These are phyloP conservation scores for Peronosclerospora sorghi DNA, from an alignment of 352 stramenopile genomes.

Conservation along the genomic window DNA sequence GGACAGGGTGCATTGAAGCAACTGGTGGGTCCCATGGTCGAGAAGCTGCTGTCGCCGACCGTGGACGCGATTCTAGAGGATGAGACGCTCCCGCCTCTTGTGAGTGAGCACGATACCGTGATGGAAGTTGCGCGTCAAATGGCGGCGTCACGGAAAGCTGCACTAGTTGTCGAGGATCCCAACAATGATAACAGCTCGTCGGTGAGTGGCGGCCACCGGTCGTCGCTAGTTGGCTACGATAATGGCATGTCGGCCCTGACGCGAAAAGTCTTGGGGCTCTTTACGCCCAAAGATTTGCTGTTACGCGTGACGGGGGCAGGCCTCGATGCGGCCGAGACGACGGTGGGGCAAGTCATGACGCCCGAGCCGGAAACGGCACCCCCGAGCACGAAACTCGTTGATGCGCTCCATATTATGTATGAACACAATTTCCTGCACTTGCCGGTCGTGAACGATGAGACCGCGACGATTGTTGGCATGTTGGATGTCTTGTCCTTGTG, in stretches of 20 bases:
- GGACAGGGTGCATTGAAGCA: slow-evolving; percentile 61
- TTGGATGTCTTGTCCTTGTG: slow-evolving; percentile 83
- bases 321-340: slow-evolving; percentile 82
- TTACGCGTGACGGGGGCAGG: slow-evolving; percentile 89
- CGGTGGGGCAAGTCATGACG: slow-evolving; percentile 93
- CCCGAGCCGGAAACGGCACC: slow-evolving; percentile 90
- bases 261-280: slow-evolving; percentile 88
- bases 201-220: slow-evolving; percentile 24
- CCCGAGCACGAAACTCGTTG: slow-evolving; percentile 88
- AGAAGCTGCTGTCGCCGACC: slow-evolving; percentile 78
- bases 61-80: slow-evolving; percentile 75
- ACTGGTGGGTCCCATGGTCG: slow-evolving; percentile 70
- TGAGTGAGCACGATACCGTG: slow-evolving; percentile 64
- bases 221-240: slow-evolving; percentile 28
- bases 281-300: slow-evolving; percentile 97
- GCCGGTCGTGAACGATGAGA: slow-evolving; percentile 87
- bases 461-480: slow-evolving; percentile 68
- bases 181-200: slow-evolving; percentile 28
- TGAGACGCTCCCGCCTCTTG: slow-evolving; percentile 63
- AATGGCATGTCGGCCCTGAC: slow-evolving; percentile 30
- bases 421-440: slow-evolving; percentile 96
- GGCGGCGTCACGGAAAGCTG: slow-evolving; percentile 70
- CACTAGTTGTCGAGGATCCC: slow-evolving; percentile 68
- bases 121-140: slow-evolving; percentile 83
- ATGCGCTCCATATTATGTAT: slow-evolving; percentile 97